Base-by-base conservation (phyloP, 805 yeast genomes). In the Vanderwaltozyma verrucispora region DNA sequence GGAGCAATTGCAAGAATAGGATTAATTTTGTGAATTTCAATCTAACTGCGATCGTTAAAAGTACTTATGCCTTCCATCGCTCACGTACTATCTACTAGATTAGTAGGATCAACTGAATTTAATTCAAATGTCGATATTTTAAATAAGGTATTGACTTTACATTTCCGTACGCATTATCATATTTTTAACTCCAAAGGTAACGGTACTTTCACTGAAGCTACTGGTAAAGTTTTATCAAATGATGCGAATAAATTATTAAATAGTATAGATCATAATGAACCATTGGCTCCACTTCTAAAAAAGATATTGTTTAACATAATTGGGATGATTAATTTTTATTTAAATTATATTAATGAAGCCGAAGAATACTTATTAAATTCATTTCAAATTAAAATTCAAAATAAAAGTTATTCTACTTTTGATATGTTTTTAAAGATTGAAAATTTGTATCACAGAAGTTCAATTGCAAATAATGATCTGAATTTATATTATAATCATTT, bases 141-240 rank as follows among this genome's bases (percentile, higher is more conserved):
- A 23, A 53, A 56, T 35, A 33, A 45, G 3, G 48, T 50, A 1
- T 33, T 58, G 31, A 40, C 52, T 11, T 35, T 58, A 26, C 61
- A 56, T 28, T 57, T 51, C 32, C 44, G 60, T 30, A 30, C 50
- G 1, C 54, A 56, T 35, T 51, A 47, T 35, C 59, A 55, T 42
- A 35, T 47, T 18, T 44, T 48, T 37, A 49, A 49, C 21, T 15
- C 8, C 15, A 13, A 17, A 15, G n/a, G 10, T 29, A 7, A n/a
- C n/a, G n/a, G 32, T 24, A 9, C 17, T 7, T 30, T 44, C 28
- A 38, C 34, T 23, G 23, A 33, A 17, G 32, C 41, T 5, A 47
- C 40, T 8, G 48, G 45, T 14, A 37, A 42, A 16, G 50, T 51
- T 8, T 32, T 53, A 35, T 32, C 44, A 12, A 39, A 40, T 14